phyloP scores from a whole-genome alignment of 202 grass and related monocot genomes.

The Alloteropsis angusta region DNA sequence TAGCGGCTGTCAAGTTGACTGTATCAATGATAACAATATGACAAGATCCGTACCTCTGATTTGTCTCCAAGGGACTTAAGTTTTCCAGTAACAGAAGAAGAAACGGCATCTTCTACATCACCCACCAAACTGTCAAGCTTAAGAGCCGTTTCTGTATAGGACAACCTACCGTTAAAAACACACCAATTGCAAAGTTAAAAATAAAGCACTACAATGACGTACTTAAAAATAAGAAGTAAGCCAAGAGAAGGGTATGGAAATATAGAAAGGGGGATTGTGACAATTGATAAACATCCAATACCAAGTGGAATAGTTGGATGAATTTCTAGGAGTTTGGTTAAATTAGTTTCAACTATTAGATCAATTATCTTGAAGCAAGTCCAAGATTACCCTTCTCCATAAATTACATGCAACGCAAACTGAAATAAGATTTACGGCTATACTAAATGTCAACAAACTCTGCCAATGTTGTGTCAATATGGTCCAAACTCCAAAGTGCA shows the following conservation, averaged over 20 bases:
- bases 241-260: background rate
- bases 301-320: background rate
- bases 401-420: background rate
- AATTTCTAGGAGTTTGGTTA: background rate
- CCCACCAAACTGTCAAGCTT: constrained; percentile 85
- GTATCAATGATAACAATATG: background rate
- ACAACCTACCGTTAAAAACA: constrained; percentile 34
- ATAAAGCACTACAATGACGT: background rate
- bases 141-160: constrained; percentile 68
- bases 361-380: background rate
- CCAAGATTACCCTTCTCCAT: background rate
- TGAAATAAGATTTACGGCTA: background rate
- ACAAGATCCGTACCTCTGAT: constrained; percentile 49
- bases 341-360: background rate
- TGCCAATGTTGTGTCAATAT: background rate
- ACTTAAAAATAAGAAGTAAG: background rate
- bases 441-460: background rate
- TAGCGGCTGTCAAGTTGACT: constrained; percentile 15
- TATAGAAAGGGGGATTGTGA: background rate
- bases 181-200: constrained; percentile 19
- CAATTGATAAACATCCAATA: background rate
- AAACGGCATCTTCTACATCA: constrained; percentile 77
- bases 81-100: constrained; percentile 61
- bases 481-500: background rate
- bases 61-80: constrained; percentile 50